Percentiles rank a stretch among this genome's conserved stretches.
These are phyloP conservation scores for Wallemia mellicola DNA, from an alignment of 1,284 basidiomycete species.

Conservation along the genomic window DNA sequence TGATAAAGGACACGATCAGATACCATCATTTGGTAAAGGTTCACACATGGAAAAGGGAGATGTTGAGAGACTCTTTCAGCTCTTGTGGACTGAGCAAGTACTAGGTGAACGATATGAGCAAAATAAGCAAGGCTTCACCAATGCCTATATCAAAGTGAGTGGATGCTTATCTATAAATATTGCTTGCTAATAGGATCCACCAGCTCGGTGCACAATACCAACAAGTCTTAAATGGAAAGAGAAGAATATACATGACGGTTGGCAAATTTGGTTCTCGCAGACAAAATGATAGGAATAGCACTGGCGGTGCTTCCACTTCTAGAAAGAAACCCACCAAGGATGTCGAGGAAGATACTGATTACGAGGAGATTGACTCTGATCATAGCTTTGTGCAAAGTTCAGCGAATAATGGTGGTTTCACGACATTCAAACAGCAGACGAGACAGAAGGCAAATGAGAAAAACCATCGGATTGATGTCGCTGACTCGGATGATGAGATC, in stretches of 20 bases:
- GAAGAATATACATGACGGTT: background rate
- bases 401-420: background rate
- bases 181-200: too few species aligned
- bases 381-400: background rate
- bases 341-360: background rate
- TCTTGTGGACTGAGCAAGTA: conserved; percentile 21
- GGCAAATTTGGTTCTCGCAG: background rate
- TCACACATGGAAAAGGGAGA: conserved; percentile 22
- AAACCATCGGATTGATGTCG: background rate
- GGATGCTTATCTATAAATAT: too few species aligned
- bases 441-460: background rate
- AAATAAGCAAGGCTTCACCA: conserved; percentile 14
- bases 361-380: background rate
- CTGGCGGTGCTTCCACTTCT: too few species aligned
- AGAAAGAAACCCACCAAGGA: too few species aligned
- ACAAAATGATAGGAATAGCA: background rate
- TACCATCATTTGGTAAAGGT: conserved; percentile 27
- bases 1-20: conserved; percentile 22
- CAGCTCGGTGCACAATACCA: background rate
- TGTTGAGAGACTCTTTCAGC: conserved; percentile 31
- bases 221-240: background rate
- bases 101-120: conserved; percentile 13
- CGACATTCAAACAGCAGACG: background rate
- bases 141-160: conserved; percentile 17
- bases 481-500: background rate